A percentile compares a stretch with the other conserved stretches of the same genome.
phyloP scores from a whole-genome alignment of 169 alveolate genomes.

The Blepharisma undulans region DNA sequence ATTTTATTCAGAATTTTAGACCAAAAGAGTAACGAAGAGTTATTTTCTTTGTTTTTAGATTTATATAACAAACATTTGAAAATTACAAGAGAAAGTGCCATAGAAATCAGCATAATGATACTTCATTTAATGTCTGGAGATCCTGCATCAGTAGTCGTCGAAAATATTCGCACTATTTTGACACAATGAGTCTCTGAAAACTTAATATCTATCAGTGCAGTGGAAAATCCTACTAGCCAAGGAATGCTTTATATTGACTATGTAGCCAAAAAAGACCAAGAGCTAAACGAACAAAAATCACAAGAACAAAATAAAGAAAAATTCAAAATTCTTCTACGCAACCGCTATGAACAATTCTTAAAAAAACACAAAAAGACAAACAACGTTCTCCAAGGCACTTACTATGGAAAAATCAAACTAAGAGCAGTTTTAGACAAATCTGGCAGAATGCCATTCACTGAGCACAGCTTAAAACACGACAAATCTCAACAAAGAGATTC shows the following conservation, averaged over 20 bases:
- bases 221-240: not conserved
- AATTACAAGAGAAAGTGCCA: not conserved
- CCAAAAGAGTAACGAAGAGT: not conserved
- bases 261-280: not conserved
- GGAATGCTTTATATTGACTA: not conserved
- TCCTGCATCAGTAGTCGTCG: not conserved
- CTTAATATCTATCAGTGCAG: not conserved
- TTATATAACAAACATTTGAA: not conserved
- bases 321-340: not conserved
- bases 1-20: not conserved
- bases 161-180: not conserved
- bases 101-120: not conserved
- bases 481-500: not conserved
- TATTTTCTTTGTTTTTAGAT: not conserved
- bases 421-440: not conserved
- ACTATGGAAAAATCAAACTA: not conserved
- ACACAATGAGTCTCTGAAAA: not conserved
- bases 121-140: not conserved
- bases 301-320: not conserved
- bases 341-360: not conserved
- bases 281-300: not conserved
- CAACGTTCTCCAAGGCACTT: not conserved
- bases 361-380: not conserved
- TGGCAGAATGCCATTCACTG: constrained; percentile 3
- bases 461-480: not conserved